Percentiles rank a stretch among this genome's conserved stretches.
These are phyloP conservation scores for Cladorrhinum sp. DNA, from an alignment of 2,329 filamentous ascomycete genomes.

Conservation along the genomic window DNA sequence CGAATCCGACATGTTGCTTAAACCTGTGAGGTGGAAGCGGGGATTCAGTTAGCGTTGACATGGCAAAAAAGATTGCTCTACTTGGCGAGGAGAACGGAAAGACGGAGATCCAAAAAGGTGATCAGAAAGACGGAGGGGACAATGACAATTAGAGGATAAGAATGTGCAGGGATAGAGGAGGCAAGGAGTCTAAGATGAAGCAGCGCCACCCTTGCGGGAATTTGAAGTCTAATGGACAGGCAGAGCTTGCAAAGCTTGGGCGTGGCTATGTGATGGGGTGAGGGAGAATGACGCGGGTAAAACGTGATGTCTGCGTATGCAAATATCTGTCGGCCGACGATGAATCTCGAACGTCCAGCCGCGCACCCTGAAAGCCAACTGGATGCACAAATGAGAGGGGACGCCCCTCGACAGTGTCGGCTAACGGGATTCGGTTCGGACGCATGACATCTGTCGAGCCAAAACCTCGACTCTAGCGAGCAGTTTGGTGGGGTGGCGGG, in stretches of 20 bases:
- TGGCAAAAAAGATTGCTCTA: constrained; percentile 25
- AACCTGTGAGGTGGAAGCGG: constrained; percentile 47
- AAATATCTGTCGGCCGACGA: constrained; percentile 1
- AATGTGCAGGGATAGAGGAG: constrained; percentile 2
- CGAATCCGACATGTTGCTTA: constrained; percentile 58
- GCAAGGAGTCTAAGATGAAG: not conserved
- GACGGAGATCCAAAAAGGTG: constrained; percentile 5
- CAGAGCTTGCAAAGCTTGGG: constrained; percentile 1
- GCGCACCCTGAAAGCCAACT: not conserved
- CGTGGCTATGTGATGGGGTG: not conserved
- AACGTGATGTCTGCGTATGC: constrained; percentile 17
- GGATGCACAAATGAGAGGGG: constrained; percentile 3
- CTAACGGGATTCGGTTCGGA: constrained; percentile 15
- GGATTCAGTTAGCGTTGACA: constrained; percentile 44
- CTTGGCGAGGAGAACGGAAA: constrained; percentile 2
- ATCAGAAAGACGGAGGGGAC: not conserved
- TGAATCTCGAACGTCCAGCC: constrained; percentile 4
- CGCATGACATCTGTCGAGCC: constrained; percentile 23
- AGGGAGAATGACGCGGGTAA: constrained; percentile 15
- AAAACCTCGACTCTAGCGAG: constrained; percentile 8
- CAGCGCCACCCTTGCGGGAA: constrained; percentile 11
- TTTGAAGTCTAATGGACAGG: constrained; percentile 1
- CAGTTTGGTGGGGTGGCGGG: constrained; percentile 25
- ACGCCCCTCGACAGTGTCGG: constrained; percentile 3
- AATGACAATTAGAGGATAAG: not conserved